Percentiles rank a stretch among this genome's conserved stretches.
Conservation (phyloP, 345 rosid genomes). For the Pistacia integerrima region DNA sequence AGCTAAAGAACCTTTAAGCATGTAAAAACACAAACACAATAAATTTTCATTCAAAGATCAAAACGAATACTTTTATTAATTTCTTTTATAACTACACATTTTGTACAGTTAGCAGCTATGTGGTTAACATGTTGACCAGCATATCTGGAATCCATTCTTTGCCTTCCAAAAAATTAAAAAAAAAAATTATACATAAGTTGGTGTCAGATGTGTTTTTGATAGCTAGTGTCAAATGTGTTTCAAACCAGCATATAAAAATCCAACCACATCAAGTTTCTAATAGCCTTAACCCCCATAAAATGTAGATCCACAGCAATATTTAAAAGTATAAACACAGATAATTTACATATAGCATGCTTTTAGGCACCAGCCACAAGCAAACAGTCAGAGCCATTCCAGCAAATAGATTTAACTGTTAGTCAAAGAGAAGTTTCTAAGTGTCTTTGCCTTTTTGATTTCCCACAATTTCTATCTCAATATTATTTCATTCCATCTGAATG, state of each 20-base stretch:
- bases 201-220: too few relatives aligned
- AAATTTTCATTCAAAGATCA: background rate
- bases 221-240: background rate
- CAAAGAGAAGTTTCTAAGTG: too few relatives aligned
- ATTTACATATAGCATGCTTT: background rate
- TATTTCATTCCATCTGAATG: too few relatives aligned
- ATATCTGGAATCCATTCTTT: background rate
- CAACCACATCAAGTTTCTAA: background rate
- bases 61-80: background rate
- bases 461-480: too few relatives aligned
- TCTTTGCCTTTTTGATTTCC: too few relatives aligned
- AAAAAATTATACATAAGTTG: background rate
- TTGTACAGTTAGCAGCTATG: background rate
- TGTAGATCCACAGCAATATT: background rate
- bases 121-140: background rate
- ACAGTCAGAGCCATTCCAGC: too few relatives aligned
- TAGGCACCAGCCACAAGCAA: too few relatives aligned
- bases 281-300: background rate
- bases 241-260: background rate
- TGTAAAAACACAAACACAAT: background rate
- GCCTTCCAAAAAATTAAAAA: background rate
- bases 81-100: background rate
- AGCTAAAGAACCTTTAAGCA: background rate
- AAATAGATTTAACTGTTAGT: too few relatives aligned
- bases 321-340: background rate